These are phyloP conservation scores for Dissophora ornata DNA, from an alignment of 192 early-diverging fungal species.

Conservation along the genomic window DNA sequence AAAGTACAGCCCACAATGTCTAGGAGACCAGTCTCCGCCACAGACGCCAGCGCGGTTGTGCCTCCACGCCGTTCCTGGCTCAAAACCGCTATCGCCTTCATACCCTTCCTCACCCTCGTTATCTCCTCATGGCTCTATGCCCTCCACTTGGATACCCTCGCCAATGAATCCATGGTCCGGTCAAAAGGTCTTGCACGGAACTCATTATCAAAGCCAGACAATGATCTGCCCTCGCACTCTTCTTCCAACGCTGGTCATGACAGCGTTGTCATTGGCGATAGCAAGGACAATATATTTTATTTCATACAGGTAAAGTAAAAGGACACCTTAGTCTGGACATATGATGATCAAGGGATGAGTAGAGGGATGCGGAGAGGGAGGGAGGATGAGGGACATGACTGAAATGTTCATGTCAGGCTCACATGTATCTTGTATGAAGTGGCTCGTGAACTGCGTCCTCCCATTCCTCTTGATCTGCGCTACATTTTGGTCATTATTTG, in stretches of 20 bases:
- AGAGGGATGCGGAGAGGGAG: neutral
- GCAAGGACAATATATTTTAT: constrained; percentile 70
- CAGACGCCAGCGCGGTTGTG: neutral
- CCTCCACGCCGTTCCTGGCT: constrained; percentile 27
- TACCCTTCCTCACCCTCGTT: constrained; percentile 46
- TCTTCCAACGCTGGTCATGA: constrained; percentile 10
- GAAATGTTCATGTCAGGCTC: no score
- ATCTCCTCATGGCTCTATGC: constrained; percentile 43
- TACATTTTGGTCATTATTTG: neutral
- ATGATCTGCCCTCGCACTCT: neutral
- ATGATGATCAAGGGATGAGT: neutral
- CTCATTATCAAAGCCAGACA: neutral
- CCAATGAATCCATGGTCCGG: constrained; percentile 47
- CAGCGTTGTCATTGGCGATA: constrained; percentile 59
- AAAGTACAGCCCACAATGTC: no score
- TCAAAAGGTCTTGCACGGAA: constrained; percentile 8
- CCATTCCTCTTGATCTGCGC: no score
- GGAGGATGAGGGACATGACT: neutral
- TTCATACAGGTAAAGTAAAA: constrained; percentile 70
- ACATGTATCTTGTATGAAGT: no score
- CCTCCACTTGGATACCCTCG: constrained; percentile 37
- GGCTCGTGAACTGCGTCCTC: no score
- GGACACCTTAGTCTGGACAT: neutral
- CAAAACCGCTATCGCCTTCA: constrained; percentile 37
- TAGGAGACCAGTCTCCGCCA: constrained; percentile 14